Base-by-base conservation (phyloP, 768 basidiomycete species). In the Termitomyces sp. region DNA sequence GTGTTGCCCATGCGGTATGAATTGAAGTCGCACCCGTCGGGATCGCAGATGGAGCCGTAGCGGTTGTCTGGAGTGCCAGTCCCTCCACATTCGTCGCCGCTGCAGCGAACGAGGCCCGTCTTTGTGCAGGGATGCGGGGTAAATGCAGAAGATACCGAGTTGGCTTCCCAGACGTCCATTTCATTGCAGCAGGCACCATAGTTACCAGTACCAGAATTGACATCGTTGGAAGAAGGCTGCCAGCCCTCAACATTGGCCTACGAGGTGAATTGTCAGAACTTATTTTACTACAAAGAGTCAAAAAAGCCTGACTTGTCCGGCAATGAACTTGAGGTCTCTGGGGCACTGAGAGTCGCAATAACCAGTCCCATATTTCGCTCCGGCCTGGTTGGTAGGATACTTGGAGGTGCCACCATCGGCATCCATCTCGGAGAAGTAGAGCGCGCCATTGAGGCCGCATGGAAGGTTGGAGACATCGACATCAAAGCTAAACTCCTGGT, bases 301-400 rank as follows among this genome's bases (percentile, higher is more conserved):
- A 9, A 1, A 27, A 20, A 20, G 26, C 63, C 75, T 56, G 51
- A 80, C 81, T 72, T 73, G 64, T 64, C 84, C 84, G 68, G 80
- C 76, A 68, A 85, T 83, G 68, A 84, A 84, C 68, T 85, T 84
- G 69, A 84, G 74, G 63, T 84, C 83, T 37, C 73, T 69, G 12
- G 83, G 84, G 71, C 83, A 85, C 69, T 85, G 83, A 18, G 83
- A 77, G 67, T 85, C 83, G 68, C 84, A 84, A 70, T 85, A 85
- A 14, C 84, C 84, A n/a, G 82, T 83, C 47, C 83, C 82, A 69
- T 79, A 85, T 67, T 80, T 70, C 47, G 74, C 71, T 32, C 76
- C 75, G 18, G 83, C 82, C 74, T 81, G 79, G 77, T 85, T 85
- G 63, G 61, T 70, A 34, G 80, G 63, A 71, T 69, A 80, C 63